Conservation (phyloP, 1,139 yeast genomes). For the Pichia sp. region DNA sequence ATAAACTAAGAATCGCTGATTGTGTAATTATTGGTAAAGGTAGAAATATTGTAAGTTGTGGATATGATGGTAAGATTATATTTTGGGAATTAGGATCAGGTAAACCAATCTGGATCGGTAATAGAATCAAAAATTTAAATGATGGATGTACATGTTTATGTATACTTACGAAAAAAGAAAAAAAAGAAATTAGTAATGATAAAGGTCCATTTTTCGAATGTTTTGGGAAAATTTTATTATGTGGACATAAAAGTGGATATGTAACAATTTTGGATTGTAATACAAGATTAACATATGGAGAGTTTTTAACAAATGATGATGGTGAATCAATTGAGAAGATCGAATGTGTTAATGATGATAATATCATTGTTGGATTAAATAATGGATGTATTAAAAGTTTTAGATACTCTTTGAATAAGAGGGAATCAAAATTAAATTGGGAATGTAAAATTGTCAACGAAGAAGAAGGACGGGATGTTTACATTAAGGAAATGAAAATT, state of each 20-base stretch:
- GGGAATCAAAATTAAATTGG: slow-evolving; percentile 9
- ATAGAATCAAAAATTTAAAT: slow-evolving; percentile 29
- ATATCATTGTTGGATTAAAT: slow-evolving; percentile 10
- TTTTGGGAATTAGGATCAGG: slow-evolving; percentile 70
- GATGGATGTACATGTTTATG: slow-evolving; percentile 21
- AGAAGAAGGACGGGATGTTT: slow-evolving; percentile 1
- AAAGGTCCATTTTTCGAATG: slow-evolving; percentile 21
- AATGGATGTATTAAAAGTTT: slow-evolving; percentile 10
- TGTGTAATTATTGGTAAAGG: slow-evolving; percentile 52
- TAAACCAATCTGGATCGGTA: slow-evolving; percentile 34
- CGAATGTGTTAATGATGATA: background rate
- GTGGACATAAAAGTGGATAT: slow-evolving; percentile 45
- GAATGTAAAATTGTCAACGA: background rate
- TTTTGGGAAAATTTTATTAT: slow-evolving; percentile 27
- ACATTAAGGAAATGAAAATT: background rate
- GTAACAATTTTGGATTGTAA: slow-evolving; percentile 37
- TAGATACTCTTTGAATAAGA: slow-evolving; percentile 3
- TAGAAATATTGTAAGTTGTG: slow-evolving; percentile 51
- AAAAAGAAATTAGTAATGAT: background rate
- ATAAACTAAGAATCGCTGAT: slow-evolving; percentile 40
- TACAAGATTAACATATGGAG: slow-evolving; percentile 18
- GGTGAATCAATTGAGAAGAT: slow-evolving; percentile 2
- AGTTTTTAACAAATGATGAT: slow-evolving; percentile 13
- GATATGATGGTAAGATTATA: slow-evolving; percentile 46
- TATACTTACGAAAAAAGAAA: slow-evolving; percentile 15